A percentile compares a stretch with the other conserved stretches of the same genome.
Evolutionary conservation across 164 flowering plant species (phyloP).

Genomic region (Litsea cubeba): DNA sequence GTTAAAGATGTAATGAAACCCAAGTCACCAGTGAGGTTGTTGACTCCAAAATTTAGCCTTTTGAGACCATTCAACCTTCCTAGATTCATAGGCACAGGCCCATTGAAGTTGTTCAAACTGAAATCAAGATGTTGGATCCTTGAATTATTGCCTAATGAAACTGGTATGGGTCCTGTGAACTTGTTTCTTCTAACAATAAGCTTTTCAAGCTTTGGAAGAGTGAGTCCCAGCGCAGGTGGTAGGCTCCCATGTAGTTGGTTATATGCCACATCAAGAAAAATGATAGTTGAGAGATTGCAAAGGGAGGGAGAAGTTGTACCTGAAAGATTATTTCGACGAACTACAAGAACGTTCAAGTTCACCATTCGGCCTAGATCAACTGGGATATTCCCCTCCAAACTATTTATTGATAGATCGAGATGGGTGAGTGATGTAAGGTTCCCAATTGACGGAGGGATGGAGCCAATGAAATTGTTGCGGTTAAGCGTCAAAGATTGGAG

Average conservation of each 20-base stretch:
- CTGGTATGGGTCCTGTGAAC: constrained; percentile 23
- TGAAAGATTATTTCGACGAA: neutral
- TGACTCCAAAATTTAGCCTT: constrained; percentile 5
- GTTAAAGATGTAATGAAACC: constrained; percentile 18
- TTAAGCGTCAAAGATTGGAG: constrained; percentile 3
- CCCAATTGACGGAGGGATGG: constrained; percentile 1
- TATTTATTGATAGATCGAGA: neutral
- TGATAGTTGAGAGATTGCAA: constrained; percentile 13
- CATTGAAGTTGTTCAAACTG: constrained; percentile 12
- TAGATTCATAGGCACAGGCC: constrained; percentile 14
- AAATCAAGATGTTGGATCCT: constrained; percentile 12
- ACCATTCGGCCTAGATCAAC: neutral
- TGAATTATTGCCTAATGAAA: constrained; percentile 23
- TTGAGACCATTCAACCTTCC: constrained; percentile 9
- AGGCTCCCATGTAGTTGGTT: constrained; percentile 11
- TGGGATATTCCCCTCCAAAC: constrained; percentile 7
- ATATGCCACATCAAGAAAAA: neutral
- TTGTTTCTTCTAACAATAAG: constrained; percentile 7
- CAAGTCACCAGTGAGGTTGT: constrained; percentile 22
- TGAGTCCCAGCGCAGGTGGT: neutral
- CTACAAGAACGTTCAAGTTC: neutral
- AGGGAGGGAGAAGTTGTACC: constrained; percentile 4
- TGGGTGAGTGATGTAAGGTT: constrained; percentile 5
- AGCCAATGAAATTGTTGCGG: constrained; percentile 14
- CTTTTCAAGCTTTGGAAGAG: constrained; percentile 20